A percentile compares a stretch with the other conserved stretches of the same genome.
Conservation (phyloP, 2,329 filamentous ascomycete genomes). For the Lecanoromycetidae sp. region DNA sequence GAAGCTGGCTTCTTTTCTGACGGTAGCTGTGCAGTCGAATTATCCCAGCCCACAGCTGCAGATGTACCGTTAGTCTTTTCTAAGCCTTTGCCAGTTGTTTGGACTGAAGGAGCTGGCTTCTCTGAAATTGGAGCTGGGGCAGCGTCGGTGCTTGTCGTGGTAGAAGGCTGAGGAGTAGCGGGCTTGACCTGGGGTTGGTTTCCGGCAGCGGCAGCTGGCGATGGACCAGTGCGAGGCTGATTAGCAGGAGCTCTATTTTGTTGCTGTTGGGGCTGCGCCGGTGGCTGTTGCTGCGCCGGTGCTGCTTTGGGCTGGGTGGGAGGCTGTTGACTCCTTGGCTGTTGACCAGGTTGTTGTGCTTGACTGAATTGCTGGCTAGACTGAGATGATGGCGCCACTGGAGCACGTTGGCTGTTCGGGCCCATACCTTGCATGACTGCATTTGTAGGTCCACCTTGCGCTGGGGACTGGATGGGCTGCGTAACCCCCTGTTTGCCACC, state of each 20-base stretch:
- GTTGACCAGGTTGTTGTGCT: constrained; percentile 21
- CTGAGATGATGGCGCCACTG: constrained; percentile 25
- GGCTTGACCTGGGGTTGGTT: constrained; percentile 39
- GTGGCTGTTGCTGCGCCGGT: constrained; percentile 24
- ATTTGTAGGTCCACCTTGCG: constrained; percentile 21
- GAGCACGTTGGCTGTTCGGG: constrained; percentile 26
- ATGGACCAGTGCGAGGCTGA: constrained; percentile 27
- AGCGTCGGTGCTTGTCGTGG: constrained; percentile 19
- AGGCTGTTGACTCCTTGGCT: constrained; percentile 25
- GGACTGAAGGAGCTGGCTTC: constrained; percentile 34
- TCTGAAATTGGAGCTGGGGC: constrained; percentile 33
- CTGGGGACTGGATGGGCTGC: constrained; percentile 25
- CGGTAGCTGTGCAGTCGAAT: constrained; percentile 34
- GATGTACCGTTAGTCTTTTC: constrained; percentile 11
- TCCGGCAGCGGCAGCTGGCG: constrained; percentile 32
- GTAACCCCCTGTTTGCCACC: constrained; percentile 59
- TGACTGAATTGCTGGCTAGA: constrained; percentile 28
- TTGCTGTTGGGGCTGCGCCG: constrained; percentile 22
- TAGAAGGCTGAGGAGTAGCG: constrained; percentile 36
- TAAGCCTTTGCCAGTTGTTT: background rate
- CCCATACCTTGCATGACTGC: constrained; percentile 21
- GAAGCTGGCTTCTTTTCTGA: constrained; percentile 35
- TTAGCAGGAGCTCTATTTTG: constrained; percentile 22
- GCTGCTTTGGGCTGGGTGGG: constrained; percentile 26
- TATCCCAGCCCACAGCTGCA: constrained; percentile 21